phyloP scores from a whole-genome alignment of 2,329 filamentous ascomycete species.

The Sporothrix pallida region DNA sequence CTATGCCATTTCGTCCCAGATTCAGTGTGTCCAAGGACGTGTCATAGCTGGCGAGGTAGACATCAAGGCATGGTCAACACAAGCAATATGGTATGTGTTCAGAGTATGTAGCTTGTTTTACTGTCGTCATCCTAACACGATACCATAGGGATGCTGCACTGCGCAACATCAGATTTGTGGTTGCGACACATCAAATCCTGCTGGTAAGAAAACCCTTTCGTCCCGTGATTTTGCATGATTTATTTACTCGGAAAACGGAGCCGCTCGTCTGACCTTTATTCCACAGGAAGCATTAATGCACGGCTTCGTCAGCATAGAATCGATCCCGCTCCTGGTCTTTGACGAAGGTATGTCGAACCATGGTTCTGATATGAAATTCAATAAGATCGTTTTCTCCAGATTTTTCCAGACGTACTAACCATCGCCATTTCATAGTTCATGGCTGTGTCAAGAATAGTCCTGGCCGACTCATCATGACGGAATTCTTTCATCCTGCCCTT shows the following conservation, averaged over 20 bases:
- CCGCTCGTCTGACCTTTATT: background rate
- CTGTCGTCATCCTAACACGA: background rate
- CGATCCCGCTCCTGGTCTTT: conserved; percentile 73
- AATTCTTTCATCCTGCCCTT: conserved; percentile 67
- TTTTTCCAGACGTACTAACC: background rate
- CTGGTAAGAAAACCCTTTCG: conserved; percentile 41
- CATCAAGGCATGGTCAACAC: conserved; percentile 74
- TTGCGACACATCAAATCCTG: conserved; percentile 79
- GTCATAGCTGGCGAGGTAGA: conserved; percentile 71
- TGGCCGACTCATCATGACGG: conserved; percentile 72
- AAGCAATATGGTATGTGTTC: conserved; percentile 55
- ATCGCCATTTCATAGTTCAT: conserved; percentile 62
- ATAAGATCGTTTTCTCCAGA: background rate
- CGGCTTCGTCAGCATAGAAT: conserved; percentile 70
- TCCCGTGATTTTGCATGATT: background rate
- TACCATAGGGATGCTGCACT: conserved; percentile 65
- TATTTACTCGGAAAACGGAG: no score
- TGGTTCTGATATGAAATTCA: background rate
- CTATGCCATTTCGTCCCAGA: conserved; percentile 63
- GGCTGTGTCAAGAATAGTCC: conserved; percentile 70
- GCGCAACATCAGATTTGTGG: conserved; percentile 68
- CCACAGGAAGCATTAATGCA: conserved; percentile 70
- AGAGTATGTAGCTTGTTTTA: background rate
- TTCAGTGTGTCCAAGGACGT: conserved; percentile 64
- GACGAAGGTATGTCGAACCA: conserved; percentile 71